These are phyloP conservation scores for Abelmoschus esculentus DNA, from an alignment of 345 rosid species.

Conservation along the genomic window DNA sequence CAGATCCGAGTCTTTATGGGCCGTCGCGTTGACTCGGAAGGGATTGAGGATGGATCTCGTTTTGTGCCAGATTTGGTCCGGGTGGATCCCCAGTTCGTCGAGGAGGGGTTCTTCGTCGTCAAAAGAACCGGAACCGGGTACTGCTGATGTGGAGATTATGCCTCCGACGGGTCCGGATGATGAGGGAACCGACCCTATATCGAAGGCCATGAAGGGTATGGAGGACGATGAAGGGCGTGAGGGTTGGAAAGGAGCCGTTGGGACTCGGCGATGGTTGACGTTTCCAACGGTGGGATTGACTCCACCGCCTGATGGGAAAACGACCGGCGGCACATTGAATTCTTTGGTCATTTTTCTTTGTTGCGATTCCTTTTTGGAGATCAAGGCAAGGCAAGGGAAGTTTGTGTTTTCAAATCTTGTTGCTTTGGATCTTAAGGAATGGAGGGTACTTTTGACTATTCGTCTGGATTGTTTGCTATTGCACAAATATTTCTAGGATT, in stretches of 20 bases:
- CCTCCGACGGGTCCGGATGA: slow-evolving; percentile 48
- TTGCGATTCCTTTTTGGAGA: neutral
- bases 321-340: slow-evolving; percentile 70
- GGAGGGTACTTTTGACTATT: neutral
- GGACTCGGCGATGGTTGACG: slow-evolving; percentile 69
- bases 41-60: slow-evolving; percentile 81
- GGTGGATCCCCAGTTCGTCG: slow-evolving; percentile 96
- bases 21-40: slow-evolving; percentile 51
- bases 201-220: slow-evolving; percentile 92
- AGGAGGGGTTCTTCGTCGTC: slow-evolving; percentile 91
- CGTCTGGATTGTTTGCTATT: neutral
- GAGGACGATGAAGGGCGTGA: slow-evolving; percentile 40
- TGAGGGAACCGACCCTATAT: slow-evolving; percentile 59
- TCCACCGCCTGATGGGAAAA: slow-evolving; percentile 62
- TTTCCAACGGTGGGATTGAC: slow-evolving; percentile 35
- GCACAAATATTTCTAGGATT: neutral
- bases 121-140: slow-evolving; percentile 40
- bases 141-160: slow-evolving; percentile 40
- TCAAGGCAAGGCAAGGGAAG: neutral
- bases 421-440: neutral
- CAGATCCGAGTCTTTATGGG: slow-evolving; percentile 78
- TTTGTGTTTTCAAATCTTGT: too few relatives aligned
- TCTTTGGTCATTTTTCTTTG: slow-evolving; percentile 55
- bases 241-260: slow-evolving; percentile 74
- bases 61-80: slow-evolving; percentile 90